Evolutionary conservation across 495 filamentous ascomycete species (phyloP).

Genomic region (Annulohypoxylon stygium): DNA sequence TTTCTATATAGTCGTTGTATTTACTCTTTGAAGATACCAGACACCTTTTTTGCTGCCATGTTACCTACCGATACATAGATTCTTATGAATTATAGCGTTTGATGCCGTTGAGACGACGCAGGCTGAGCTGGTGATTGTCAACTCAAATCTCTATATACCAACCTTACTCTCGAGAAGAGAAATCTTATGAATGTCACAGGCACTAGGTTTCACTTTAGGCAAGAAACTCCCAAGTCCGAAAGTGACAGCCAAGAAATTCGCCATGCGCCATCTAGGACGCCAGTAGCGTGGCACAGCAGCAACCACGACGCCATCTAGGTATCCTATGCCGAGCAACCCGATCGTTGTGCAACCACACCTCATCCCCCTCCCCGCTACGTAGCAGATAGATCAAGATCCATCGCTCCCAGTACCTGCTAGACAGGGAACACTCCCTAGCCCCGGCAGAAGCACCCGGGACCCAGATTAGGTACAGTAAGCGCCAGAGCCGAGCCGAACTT

Average conservation of each 20-base stretch:
- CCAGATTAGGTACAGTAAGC: slow-evolving; percentile 3
- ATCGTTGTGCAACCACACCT: not conserved
- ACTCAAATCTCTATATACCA: not conserved
- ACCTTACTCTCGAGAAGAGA: not conserved
- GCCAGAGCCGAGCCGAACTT: not conserved
- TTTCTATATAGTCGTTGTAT: slow-evolving; percentile 30
- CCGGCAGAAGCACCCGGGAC: not conserved
- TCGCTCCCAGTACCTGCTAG: not conserved
- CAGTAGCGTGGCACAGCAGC: slow-evolving; percentile 6
- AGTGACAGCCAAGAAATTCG: not conserved
- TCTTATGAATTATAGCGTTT: not conserved
- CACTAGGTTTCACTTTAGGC: not conserved
- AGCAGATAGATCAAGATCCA: slow-evolving; percentile 14
- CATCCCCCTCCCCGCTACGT: no score
- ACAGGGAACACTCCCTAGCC: not conserved
- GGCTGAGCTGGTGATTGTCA: not conserved
- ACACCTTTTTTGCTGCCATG: slow-evolving; percentile 12
- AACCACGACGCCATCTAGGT: not conserved
- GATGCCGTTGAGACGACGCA: slow-evolving; percentile 1
- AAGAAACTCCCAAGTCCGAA: not conserved
- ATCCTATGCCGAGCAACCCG: slow-evolving; percentile 8
- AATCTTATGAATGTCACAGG: not conserved
- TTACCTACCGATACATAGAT: slow-evolving; percentile 8
- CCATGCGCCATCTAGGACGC: not conserved
- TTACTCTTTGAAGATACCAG: slow-evolving; percentile 41